Conservation (phyloP, 768 basidiomycete genomes). For the Auricularia auricula-judae region DNA sequence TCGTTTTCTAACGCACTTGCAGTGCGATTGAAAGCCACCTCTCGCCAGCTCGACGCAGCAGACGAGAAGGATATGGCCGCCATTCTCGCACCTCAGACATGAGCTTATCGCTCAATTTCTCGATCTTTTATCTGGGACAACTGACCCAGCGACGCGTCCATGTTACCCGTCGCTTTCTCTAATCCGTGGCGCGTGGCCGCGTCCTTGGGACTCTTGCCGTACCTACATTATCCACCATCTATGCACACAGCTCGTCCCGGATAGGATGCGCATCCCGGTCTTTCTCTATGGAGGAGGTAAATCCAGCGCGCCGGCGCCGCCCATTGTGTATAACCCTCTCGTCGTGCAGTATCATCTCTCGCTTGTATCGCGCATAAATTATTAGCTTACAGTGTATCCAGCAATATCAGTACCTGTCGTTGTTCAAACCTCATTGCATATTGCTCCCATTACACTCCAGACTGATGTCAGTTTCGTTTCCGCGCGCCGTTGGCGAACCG, state of each 20-base stretch:
- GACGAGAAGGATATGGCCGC: conserved; percentile 76
- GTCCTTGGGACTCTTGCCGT: neutral
- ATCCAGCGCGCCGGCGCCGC: neutral
- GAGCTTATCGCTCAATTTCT: neutral
- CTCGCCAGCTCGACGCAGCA: conserved; percentile 74
- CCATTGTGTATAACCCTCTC: neutral
- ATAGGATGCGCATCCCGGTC: neutral
- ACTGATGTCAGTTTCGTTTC: no score
- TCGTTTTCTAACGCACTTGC: conserved; percentile 10
- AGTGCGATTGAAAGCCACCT: conserved; percentile 88
- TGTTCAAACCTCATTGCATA: neutral
- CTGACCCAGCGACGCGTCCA: neutral
- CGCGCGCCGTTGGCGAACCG: no score
- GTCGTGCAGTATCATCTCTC: neutral
- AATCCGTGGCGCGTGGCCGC: neutral
- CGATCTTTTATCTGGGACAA: neutral
- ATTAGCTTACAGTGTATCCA: neutral
- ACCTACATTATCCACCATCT: neutral
- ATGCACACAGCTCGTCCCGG: neutral
- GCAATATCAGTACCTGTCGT: neutral
- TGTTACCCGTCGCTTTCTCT: neutral
- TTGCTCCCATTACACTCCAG: neutral
- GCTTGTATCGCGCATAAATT: neutral
- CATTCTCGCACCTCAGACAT: conserved; percentile 32
- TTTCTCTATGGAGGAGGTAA: neutral